Evolutionary conservation across 139 green algal species (phyloP), one percentile per base, ranked within the genome.

Genomic region (Volvox africanus): DNA sequence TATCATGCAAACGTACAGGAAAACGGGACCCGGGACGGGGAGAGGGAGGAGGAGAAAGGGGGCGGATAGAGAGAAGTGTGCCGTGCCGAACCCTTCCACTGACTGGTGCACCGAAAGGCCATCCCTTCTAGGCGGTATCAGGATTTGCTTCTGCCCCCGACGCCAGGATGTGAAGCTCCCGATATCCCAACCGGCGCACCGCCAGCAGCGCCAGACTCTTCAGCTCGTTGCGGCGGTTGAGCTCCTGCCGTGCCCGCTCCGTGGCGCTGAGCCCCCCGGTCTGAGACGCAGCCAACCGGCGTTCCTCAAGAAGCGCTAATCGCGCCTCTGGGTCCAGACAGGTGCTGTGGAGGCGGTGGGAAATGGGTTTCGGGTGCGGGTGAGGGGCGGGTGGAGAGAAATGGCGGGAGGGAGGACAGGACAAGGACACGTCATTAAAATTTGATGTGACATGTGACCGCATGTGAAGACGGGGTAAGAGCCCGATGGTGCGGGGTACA

Each of bases 241-340:
- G 50, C 73, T 90, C 30, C 73, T 62, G 61, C 20, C 86, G 73
- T 2, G 86, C 86, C 30, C 73, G 37, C 86, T 90, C 86, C 86
- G 61, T 84, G n/a, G 73, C 73, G 50, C 36, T 83, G 3, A 20
- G 28, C 11, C 68, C 71, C 30, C 28, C 73, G 5, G 1, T 14
- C 12, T 35, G 55, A 1, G 2, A 73, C 14, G 1, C 30, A 5
- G 26, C 35, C 1, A 28, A 30, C 21, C 73, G 61, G 30, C 86
- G 86, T 20, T 75, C 55, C 86, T 91, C 86, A 67, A 96, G 88
- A 76, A 96, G 85, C 44, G 86, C 83, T 80, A 96, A 81, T 67
- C 82, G 88, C 30, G 88, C 93, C 35, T 95, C 89, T 0, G 85
- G 77, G 67, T 90, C 80, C 67, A 97, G 77, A 88, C 95, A 96